Conservation (phyloP, 1,139 yeast species). For the Hansenula lynferdii region DNA sequence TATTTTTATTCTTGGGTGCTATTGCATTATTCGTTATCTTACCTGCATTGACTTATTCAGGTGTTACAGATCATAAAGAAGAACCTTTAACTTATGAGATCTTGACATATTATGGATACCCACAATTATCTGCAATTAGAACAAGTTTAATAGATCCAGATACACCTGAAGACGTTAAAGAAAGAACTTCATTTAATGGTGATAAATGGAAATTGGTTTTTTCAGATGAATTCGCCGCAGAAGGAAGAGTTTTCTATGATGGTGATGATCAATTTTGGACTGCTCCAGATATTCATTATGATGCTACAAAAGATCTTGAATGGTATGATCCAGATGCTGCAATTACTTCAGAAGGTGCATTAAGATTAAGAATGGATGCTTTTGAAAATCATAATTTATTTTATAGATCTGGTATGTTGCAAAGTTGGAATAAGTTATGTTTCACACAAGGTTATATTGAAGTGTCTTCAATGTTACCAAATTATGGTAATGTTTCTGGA, state of each 20-base stretch:
- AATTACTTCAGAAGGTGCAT: slow-evolving; percentile 61
- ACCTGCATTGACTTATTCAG: slow-evolving; percentile 74
- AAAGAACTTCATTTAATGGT: slow-evolving; percentile 46
- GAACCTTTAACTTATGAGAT: slow-evolving; percentile 33
- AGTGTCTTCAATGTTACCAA: slow-evolving; percentile 66
- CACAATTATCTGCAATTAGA: slow-evolving; percentile 56
- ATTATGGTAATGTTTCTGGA: slow-evolving; percentile 63
- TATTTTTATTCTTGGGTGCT: slow-evolving; percentile 55
- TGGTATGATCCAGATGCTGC: slow-evolving; percentile 88
- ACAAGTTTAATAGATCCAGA: slow-evolving; percentile 68
- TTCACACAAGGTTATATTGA: slow-evolving; percentile 73
- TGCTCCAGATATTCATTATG: slow-evolving; percentile 72
- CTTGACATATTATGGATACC: slow-evolving; percentile 55
- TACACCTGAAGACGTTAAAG: slow-evolving; percentile 56
- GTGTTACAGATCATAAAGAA: slow-evolving; percentile 36
- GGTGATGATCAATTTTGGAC: slow-evolving; percentile 86
- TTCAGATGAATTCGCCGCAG: slow-evolving; percentile 79
- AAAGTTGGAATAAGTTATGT: slow-evolving; percentile 79
- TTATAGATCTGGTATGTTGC: slow-evolving; percentile 83
- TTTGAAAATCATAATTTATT: slow-evolving; percentile 63
- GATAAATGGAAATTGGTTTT: slow-evolving; percentile 65
- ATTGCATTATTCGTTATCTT: slow-evolving; percentile 61
- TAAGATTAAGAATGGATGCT: slow-evolving; percentile 65
- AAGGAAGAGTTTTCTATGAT: slow-evolving; percentile 76
- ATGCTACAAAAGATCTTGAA: slow-evolving; percentile 77